Base-by-base conservation (phyloP, 2,329 filamentous ascomycete genomes). In the Aschersonia sp. region DNA sequence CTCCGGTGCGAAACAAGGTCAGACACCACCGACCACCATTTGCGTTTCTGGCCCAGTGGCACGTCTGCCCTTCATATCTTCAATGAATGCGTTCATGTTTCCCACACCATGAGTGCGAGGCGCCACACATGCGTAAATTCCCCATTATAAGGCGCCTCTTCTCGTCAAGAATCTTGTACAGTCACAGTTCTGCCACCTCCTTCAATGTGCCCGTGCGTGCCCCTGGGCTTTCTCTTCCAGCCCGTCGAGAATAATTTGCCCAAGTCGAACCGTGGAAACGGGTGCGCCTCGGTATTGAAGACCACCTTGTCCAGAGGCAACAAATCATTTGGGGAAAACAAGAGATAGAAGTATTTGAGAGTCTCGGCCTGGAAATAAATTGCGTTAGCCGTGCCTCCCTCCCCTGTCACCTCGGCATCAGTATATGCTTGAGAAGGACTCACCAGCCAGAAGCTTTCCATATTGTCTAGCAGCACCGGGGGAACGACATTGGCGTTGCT, bases 361-460 rank as follows among this genome's bases (percentile, higher is more conserved):
- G 92, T 98, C 69, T 98, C 92, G 44, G 92, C 89, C 84, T 88
- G 20, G 20, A 20, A 20, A 20, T 20, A 20, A 20, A 20, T 20
- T 20, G 20, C 20, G 20, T 20, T 20, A 20, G 20, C 20, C 20
- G 20, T 2, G 20, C 20, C 20, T 20, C 20, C 20, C 20, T 20
- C 20, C 20, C 20, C 20, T 20, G 20, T 1, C 20, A 20, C 35
- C 4, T 12, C 7, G 35, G 35, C 35, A 12, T 12, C 4, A 38
- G 12, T 2, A 9, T 4, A 38, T 38, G 7, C 35, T 38, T 38
- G 3, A 20, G 20, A 2, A 38, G 35, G 31, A 70, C 83, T 69
- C 68, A 87, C 84, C 72, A 98, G 77, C 92, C 92, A 98, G 68
- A 97, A 97, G 61, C 88, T 94, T 69, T 98, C 92, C 91, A 98